These are phyloP conservation scores for Chimonanthus praecox DNA, from an alignment of 164 flowering plant species.

Conservation along the genomic window DNA sequence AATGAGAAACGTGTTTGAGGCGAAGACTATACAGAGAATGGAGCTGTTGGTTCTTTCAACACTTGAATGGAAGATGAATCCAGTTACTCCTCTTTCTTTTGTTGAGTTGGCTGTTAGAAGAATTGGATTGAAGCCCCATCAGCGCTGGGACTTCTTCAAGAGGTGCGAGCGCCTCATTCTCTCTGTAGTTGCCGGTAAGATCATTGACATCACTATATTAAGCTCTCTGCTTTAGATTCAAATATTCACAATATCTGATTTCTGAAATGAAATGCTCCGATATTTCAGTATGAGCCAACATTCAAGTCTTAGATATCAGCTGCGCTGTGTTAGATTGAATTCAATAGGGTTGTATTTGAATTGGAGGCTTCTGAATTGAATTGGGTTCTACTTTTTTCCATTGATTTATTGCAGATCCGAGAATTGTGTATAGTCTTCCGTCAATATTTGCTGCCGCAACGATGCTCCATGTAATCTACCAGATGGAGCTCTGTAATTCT, in stretches of 20 bases:
- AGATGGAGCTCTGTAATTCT: constrained; percentile 43
- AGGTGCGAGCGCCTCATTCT: constrained; percentile 49
- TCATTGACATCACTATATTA: neutral
- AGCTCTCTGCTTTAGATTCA: too few relatives aligned
- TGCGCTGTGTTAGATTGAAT: too few relatives aligned
- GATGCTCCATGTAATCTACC: constrained; percentile 56
- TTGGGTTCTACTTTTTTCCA: neutral
- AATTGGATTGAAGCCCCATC: constrained; percentile 41
- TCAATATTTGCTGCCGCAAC: constrained; percentile 68
- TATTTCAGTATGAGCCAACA: too few relatives aligned
- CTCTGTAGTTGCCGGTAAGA: constrained; percentile 50
- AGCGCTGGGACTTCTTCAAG: constrained; percentile 47
- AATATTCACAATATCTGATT: too few relatives aligned
- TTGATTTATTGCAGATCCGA: constrained; percentile 27
- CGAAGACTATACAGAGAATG: constrained; percentile 76
- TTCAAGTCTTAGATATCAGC: too few relatives aligned
- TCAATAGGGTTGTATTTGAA: neutral
- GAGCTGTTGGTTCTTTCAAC: constrained; percentile 76
- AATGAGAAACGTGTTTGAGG: constrained; percentile 53
- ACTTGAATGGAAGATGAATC: constrained; percentile 84
- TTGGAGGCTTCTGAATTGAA: neutral
- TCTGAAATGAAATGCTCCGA: neutral
- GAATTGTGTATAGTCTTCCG: constrained; percentile 32
- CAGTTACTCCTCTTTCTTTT: constrained; percentile 72
- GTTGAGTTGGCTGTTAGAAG: constrained; percentile 56